Conservation (phyloP, 768 basidiomycete genomes). For the Tricholoma terreum region DNA sequence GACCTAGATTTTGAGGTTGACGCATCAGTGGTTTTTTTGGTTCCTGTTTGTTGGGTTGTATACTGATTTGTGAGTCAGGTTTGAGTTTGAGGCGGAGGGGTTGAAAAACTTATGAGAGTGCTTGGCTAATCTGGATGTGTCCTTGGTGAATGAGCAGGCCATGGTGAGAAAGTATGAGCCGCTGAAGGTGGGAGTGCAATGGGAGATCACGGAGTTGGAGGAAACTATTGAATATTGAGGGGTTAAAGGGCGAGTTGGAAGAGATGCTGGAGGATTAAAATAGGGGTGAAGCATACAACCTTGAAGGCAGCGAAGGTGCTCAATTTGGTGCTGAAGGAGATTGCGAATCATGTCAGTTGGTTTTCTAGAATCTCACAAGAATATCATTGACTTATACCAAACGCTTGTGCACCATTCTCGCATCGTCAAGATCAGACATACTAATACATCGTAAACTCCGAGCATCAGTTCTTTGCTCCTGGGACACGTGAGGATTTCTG, state of each 20-base stretch:
- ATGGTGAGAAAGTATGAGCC: too few relatives aligned
- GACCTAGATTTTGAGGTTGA: constrained; percentile 81
- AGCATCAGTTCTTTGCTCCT: too few relatives aligned
- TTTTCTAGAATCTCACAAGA: too few relatives aligned
- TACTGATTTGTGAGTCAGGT: constrained; percentile 44
- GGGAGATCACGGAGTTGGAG: constrained; percentile 60
- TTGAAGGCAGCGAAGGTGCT: constrained; percentile 69
- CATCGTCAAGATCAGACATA: too few relatives aligned
- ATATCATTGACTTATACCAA: too few relatives aligned
- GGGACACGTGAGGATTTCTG: too few relatives aligned
- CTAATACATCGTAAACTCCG: too few relatives aligned
- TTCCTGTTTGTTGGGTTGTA: too few relatives aligned
- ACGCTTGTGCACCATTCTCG: too few relatives aligned
- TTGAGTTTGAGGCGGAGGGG: constrained; percentile 82
- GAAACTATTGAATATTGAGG: constrained; percentile 49
- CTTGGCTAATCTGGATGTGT: constrained; percentile 50
- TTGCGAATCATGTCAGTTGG: constrained; percentile 63
- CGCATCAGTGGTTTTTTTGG: constrained; percentile 77
- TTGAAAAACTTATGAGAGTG: constrained; percentile 64
- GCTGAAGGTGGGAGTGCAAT: too few relatives aligned
- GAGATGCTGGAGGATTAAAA: constrained; percentile 66
- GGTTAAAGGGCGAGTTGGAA: constrained; percentile 60
- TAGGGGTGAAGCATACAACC: constrained; percentile 66
- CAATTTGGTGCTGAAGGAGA: constrained; percentile 89
- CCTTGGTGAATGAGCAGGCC: constrained; percentile 48